Evolutionary conservation across 2,329 filamentous ascomycete species (phyloP).

Genomic region (Diaporthe longicolla): DNA sequence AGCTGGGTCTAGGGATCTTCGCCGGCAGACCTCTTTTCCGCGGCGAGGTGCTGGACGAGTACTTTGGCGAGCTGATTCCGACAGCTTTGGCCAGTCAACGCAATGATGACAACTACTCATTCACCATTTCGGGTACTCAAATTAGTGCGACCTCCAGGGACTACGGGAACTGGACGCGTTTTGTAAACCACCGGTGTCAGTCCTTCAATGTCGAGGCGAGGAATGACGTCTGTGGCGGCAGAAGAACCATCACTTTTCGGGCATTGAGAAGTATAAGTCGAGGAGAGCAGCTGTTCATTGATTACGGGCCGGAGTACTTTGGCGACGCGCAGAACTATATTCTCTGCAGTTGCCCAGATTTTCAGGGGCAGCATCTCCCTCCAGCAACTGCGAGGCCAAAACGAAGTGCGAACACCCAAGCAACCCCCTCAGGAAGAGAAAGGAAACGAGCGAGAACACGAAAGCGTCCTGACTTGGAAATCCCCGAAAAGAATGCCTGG

Average conservation of each 20-base stretch:
- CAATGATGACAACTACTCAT: background rate
- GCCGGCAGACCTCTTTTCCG: background rate
- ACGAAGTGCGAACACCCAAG: background rate
- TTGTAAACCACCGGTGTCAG: slow-evolving; percentile 14
- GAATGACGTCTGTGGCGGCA: background rate
- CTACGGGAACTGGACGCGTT: slow-evolving; percentile 36
- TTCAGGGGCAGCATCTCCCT: background rate
- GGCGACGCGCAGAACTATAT: background rate
- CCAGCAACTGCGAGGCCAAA: background rate
- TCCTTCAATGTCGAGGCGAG: background rate
- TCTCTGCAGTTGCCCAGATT: background rate
- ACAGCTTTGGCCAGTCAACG: background rate
- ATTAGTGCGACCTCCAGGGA: background rate
- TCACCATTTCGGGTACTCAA: background rate
- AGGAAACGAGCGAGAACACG: background rate
- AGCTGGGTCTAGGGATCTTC: background rate
- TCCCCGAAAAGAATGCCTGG: background rate
- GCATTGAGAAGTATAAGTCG: background rate
- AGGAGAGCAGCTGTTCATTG: slow-evolving; percentile 7
- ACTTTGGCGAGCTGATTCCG: slow-evolving; percentile 15
- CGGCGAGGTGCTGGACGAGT: background rate
- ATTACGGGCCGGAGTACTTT: slow-evolving; percentile 18
- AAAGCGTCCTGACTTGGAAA: background rate
- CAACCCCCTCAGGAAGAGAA: background rate
- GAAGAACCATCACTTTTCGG: slow-evolving; percentile 2